Base-by-base conservation (phyloP, 2,329 filamentous ascomycete species). In the Coniochaeta ligniaria region DNA sequence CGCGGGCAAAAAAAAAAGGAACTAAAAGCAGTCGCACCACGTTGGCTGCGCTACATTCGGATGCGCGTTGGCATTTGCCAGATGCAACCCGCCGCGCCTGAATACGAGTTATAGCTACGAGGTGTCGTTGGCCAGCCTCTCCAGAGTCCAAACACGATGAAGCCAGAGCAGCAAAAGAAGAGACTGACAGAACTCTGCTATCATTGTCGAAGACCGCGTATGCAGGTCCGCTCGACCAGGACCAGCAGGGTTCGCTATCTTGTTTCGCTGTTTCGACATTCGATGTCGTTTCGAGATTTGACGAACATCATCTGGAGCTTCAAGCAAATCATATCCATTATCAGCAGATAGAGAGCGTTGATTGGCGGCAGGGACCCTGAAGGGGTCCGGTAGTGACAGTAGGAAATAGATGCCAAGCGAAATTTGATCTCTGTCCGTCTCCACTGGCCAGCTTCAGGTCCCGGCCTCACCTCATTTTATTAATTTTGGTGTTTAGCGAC, bases 331-430 rank as follows among this genome's bases (percentile, higher is more conserved):
- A 52, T 52, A 26, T 52, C 47, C 47, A 52, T 52, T 52, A 52
- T 52, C 47, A 52, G 22, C 47, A 16, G 47, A 31, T 31, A 16
- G 14, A 52, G 24, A 22, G 47, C 31, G 4, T 24, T 57, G 31
- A 57, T 57, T 57, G 54, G 54, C 54, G n/a, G 31, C 9, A 22
- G 1, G 12, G 5, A 11, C 5, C 31, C 11, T 17, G 2, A 3
- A 35, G 28, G 33, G 54, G n/a, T n/a, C n/a, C 28, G 7, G 54
- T 57, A 35, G 28, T 17, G 54, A 7, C 28, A n/a, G 54, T 57
- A 38, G 54, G 54, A 57, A 33, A 57, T 57, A 57, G 54, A 57
- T 57, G 54, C 50, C 50, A 55, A 57, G 54, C 54, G 54, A 57
- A 36, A 57, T 57, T 55, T 57, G 54, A 38, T 35, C 54, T 57